These are phyloP conservation scores for Daldinia bambusicola DNA, from an alignment of 495 filamentous ascomycete species.

Conservation along the genomic window DNA sequence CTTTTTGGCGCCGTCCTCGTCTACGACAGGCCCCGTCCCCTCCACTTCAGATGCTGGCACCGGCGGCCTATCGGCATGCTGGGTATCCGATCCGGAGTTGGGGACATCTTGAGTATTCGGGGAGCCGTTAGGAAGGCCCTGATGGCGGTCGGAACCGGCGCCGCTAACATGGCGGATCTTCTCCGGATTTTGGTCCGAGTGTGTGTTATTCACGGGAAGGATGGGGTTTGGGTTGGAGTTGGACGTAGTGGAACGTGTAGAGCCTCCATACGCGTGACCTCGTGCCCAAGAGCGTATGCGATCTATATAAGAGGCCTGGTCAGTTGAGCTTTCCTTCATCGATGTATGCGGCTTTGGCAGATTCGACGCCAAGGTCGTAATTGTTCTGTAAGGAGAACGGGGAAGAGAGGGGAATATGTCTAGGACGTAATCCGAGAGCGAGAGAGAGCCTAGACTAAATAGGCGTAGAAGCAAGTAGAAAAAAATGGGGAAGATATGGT, in stretches of 20 bases:
- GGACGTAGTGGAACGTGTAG: conserved; percentile 51
- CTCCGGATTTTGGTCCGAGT: conserved; percentile 25
- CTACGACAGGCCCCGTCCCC: conserved; percentile 67
- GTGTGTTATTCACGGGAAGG: conserved; percentile 51
- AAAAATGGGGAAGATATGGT: conserved; percentile 28
- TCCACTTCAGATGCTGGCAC: conserved; percentile 61
- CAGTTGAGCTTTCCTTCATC: conserved; percentile 72
- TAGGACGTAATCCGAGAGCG: conserved; percentile 28
- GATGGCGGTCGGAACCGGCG: conserved; percentile 31
- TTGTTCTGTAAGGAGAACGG: conserved; percentile 42
- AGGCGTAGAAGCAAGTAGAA: conserved; percentile 41
- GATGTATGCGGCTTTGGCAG: conserved; percentile 54
- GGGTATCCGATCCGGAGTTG: conserved; percentile 36
- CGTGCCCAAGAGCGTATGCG: conserved; percentile 66
- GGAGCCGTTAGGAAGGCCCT: conserved; percentile 27
- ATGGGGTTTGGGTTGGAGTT: conserved; percentile 46
- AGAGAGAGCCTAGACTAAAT: conserved; percentile 43
- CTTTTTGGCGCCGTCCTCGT: conserved; percentile 45
- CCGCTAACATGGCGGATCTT: conserved; percentile 45
- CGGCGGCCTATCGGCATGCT: conserved; percentile 45
- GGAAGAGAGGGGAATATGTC: conserved; percentile 23
- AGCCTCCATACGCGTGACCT: conserved; percentile 66
- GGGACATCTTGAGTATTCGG: conserved; percentile 11
- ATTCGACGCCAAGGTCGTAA: conserved; percentile 47
- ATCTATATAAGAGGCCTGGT: conserved; percentile 62